Percentiles rank a stretch among this genome's conserved stretches.
Evolutionary conservation across 805 yeast genomes (phyloP).

Genomic region (Lipomyces mesembrius): DNA sequence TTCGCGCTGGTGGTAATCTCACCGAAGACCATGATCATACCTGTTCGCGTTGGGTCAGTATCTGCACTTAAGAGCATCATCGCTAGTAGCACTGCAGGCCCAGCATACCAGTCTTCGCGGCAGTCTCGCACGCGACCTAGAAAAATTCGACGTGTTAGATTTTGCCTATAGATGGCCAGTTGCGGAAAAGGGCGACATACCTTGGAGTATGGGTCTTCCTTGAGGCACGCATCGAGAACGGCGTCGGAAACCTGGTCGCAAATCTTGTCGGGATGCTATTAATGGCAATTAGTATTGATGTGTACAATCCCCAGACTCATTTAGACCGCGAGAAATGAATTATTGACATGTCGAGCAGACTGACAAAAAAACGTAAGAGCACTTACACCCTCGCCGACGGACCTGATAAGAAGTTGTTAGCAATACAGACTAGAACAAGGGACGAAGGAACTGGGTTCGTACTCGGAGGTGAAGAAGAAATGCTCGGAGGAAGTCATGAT

Average conservation of each 20-base stretch:
- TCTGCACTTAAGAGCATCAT: background rate
- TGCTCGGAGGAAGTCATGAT: conserved; percentile 48
- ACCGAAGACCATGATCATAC: conserved; percentile 97
- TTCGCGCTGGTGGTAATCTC: conserved; percentile 97
- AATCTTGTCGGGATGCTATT: conserved; percentile 53
- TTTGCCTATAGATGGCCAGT: background rate
- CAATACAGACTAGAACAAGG: background rate
- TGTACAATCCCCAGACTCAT: background rate
- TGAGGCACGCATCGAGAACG: conserved; percentile 94
- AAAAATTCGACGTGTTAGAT: background rate
- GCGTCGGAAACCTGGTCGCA: conserved; percentile 99
- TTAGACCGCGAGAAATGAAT: background rate
- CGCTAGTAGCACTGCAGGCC: background rate
- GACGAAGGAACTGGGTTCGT: conserved; percentile 19
- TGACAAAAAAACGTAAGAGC: background rate
- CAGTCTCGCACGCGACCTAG: conserved; percentile 95
- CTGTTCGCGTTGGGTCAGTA: conserved; percentile 5
- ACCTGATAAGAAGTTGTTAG: conserved; percentile 37
- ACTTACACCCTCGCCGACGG: conserved; percentile 66
- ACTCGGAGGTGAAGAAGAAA: conserved; percentile 69
- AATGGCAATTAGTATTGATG: background rate
- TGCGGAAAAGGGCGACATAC: conserved; percentile 9
- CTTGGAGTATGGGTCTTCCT: conserved; percentile 94
- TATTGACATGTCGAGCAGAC: background rate
- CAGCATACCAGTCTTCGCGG: conserved; percentile 87